Percentiles rank a stretch among this genome's conserved stretches.
Evolutionary conservation across 768 basidiomycete genomes (phyloP).

Genomic region (Sistotremastrum suecicum): DNA sequence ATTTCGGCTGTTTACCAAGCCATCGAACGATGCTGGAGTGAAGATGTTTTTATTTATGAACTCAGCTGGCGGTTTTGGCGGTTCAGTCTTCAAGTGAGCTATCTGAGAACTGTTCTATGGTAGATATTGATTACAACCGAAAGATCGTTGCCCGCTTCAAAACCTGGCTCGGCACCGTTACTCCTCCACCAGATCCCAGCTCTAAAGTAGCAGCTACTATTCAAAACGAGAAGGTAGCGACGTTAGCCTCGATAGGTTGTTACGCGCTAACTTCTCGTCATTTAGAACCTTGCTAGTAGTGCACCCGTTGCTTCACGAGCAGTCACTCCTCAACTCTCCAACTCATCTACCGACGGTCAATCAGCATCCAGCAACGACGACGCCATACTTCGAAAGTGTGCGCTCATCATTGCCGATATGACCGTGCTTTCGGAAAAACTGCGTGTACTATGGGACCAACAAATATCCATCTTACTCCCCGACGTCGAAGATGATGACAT

Average conservation of each 20-base stretch:
- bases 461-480: slow-evolving; percentile 23
- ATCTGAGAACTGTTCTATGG: not conserved
- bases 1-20: slow-evolving; percentile 58
- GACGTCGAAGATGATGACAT: too few species aligned
- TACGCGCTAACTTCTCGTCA: too few species aligned
- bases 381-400: slow-evolving; percentile 44
- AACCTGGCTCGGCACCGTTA: slow-evolving; percentile 54
- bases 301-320: too few species aligned
- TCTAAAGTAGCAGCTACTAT: slow-evolving; percentile 17
- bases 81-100: slow-evolving; percentile 70
- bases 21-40: slow-evolving; percentile 72
- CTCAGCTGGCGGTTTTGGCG: slow-evolving; percentile 82
- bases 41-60: slow-evolving; percentile 73
- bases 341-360: slow-evolving; percentile 11
- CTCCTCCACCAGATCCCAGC: slow-evolving; percentile 29
- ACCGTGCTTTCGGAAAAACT: slow-evolving; percentile 38
- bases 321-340: too few species aligned
- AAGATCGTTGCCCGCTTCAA: slow-evolving; percentile 73
- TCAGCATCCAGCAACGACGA: slow-evolving; percentile 55
- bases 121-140: not conserved
- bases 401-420: slow-evolving; percentile 58
- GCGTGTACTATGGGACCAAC: slow-evolving; percentile 49
- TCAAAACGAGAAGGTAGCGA: slow-evolving; percentile 14
- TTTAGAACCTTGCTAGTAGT: too few species aligned
- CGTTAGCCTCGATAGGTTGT: too few species aligned